Base-by-base conservation (phyloP, 2,329 filamentous ascomycete genomes). In the Paramyrothecium sp. region DNA sequence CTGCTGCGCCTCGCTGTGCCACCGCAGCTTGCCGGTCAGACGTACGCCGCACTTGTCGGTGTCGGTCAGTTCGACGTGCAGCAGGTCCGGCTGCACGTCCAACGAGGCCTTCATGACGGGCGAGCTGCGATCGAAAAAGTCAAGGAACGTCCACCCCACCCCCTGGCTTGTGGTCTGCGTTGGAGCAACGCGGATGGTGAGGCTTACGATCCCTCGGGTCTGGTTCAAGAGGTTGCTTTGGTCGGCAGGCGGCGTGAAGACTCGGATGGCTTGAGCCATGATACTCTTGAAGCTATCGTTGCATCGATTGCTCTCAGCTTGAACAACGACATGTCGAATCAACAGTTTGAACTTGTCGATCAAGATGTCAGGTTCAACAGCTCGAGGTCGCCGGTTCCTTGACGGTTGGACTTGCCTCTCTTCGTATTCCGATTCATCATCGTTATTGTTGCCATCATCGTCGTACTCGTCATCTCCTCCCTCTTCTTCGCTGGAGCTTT, bases 141-240 rank as follows among this genome's bases (percentile, higher is more conserved):
- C 57, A 54, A 71, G 61, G 54, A 77, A 74, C 3, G 73, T 74
- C 38, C 75, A 70, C 11, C 49, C 56, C 20, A 30, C 26, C 5
- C 10, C 26, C 5, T 30, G n/a, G 21, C 56, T 57, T 2, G 21
- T 41, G 10, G 22, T 22, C 3, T 54, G 61, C 17, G 51, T 58
- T 2, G 75, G 75, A 17, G 69, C 68, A 51, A 82, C 62, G 34
- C 77, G 71, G 51, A 83, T 66, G 3, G 71, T 75, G 22, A 83
- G 63, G 1, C 73, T 79, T 56, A 76, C 69, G 3, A 83, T 51
- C 17, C 22, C 22, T 26, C n/a, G 26, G 13, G 12, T 5, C 12
- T 8, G 21, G 13, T 13, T 8, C 26, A 30, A 17, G 4, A 2
- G 17, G 21, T 26, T 33, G 21, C 16, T 30, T 50, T 51, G 10